These are phyloP conservation scores for Neltuma alba DNA, from an alignment of 306 rosid genomes.

Conservation along the genomic window DNA sequence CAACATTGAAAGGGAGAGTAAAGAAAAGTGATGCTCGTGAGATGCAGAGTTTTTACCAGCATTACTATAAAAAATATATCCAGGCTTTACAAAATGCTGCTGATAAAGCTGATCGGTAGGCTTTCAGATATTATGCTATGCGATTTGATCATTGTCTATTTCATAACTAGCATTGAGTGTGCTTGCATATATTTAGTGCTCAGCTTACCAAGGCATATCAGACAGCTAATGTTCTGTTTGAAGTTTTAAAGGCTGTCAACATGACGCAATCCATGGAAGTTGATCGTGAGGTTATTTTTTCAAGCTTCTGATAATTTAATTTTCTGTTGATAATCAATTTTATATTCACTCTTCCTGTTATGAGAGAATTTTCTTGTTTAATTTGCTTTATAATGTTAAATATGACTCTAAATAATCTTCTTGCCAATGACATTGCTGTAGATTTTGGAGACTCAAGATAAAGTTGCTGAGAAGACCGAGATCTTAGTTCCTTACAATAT, in stretches of 20 bases:
- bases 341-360: background rate
- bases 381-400: background rate
- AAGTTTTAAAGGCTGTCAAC: conserved; percentile 96
- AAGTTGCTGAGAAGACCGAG: conserved; percentile 95
- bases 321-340: conserved; percentile 24
- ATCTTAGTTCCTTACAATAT: conserved; percentile 91
- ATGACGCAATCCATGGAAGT: conserved; percentile 96
- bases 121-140: conserved; percentile 13
- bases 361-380: background rate
- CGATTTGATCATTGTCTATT: conserved; percentile 23
- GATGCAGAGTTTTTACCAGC: conserved; percentile 98
- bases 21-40: conserved; percentile 99
- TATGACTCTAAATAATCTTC: conserved; percentile 30
- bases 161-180: conserved; percentile 24
- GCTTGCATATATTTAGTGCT: conserved; percentile 56
- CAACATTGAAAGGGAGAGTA: conserved; percentile 90
- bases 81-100: conserved; percentile 96
- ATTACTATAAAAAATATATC: conserved; percentile 93
- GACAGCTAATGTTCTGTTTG: conserved; percentile 98
- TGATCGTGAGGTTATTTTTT: conserved; percentile 78
- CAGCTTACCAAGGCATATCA: conserved; percentile 98
- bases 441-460: conserved; percentile 95
- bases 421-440: conserved; percentile 33
- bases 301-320: conserved; percentile 5
- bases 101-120: conserved; percentile 96